These are phyloP conservation scores for Diaporthe helianthi DNA, from an alignment of 2,329 filamentous ascomycete genomes.

Conservation along the genomic window DNA sequence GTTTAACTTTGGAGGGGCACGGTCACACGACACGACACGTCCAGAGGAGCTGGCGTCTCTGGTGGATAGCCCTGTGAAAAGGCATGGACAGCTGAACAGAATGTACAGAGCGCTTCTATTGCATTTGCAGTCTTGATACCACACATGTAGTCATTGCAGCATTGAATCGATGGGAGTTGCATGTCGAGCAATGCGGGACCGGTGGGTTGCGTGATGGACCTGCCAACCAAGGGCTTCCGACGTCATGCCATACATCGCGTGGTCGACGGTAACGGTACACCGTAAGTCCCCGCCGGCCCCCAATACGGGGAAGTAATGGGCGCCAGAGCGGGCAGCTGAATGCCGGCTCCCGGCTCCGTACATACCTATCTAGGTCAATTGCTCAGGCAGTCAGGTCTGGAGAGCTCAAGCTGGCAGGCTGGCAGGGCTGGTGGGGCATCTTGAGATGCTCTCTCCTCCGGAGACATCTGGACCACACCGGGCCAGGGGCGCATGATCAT, in stretches of 20 bases:
- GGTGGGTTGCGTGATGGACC: constrained; percentile 1
- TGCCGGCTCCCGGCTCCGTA: constrained; percentile 20
- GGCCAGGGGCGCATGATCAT: constrained; percentile 9
- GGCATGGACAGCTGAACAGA: not conserved
- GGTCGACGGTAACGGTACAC: constrained; percentile 15
- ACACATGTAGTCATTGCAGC: not conserved
- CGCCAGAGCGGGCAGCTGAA: not conserved
- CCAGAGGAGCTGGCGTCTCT: not conserved
- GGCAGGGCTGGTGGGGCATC: not conserved
- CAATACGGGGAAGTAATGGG: not conserved
- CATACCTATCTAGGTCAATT: too few species aligned
- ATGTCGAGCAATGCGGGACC: not conserved
- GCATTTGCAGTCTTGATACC: too few species aligned
- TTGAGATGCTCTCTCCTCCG: not conserved
- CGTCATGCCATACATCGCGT: constrained; percentile 20
- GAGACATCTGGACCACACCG: constrained; percentile 5
- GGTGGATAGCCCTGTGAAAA: not conserved
- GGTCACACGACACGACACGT: constrained; percentile 14
- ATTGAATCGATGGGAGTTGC: not conserved
- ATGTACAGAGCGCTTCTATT: not conserved
- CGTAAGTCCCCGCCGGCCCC: constrained; percentile 2
- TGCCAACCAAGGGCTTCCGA: not conserved
- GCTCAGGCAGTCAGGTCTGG: not conserved
- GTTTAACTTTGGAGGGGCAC: too few species aligned
- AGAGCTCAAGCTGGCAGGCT: not conserved